phyloP scores from a whole-genome alignment of 805 yeast species.

The Barnettozyma californica region DNA sequence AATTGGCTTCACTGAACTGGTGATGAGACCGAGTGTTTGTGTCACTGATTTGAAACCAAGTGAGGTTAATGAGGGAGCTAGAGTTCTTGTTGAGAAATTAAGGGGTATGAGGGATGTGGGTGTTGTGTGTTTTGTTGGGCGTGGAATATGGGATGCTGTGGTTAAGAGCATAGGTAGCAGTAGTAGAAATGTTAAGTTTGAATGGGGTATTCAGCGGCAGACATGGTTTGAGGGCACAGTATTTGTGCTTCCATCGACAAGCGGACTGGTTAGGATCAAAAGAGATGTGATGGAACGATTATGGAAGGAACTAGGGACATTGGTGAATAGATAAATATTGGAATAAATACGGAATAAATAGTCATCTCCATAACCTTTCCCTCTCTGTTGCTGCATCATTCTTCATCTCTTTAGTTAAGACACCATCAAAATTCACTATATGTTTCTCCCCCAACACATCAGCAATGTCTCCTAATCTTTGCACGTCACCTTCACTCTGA shows the following conservation, averaged over 20 bases:
- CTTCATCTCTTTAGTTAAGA: constrained; percentile 6
- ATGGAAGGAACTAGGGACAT: constrained; percentile 39
- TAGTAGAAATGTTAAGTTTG: constrained; percentile 31
- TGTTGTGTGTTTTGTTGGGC: constrained; percentile 58
- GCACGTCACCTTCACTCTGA: constrained; percentile 6
- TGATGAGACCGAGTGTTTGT: constrained; percentile 54
- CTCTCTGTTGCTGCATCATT: constrained; percentile 13
- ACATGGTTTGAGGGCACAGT: constrained; percentile 23
- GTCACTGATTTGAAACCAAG: constrained; percentile 45
- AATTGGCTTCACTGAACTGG: constrained; percentile 71
- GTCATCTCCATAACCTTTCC: constrained; percentile 15
- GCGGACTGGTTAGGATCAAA: constrained; percentile 60
- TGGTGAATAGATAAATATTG: constrained; percentile 5
- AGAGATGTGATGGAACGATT: constrained; percentile 38
- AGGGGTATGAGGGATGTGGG: constrained; percentile 29
- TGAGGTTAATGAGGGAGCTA: constrained; percentile 55
- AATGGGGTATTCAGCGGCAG: constrained; percentile 45
- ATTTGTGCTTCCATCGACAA: constrained; percentile 66
- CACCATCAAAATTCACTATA: constrained; percentile 5
- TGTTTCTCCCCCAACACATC: constrained; percentile 16
- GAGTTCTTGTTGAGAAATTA: constrained; percentile 43
- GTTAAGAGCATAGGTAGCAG: constrained; percentile 26
- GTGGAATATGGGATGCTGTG: constrained; percentile 68
- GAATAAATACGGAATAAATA: constrained; percentile 4
- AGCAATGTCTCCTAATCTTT: constrained; percentile 12